A percentile compares a stretch with the other conserved stretches of the same genome.
Conservation (phyloP, 2,329 filamentous ascomycete genomes). For the Sporothrix euskadiensis region DNA sequence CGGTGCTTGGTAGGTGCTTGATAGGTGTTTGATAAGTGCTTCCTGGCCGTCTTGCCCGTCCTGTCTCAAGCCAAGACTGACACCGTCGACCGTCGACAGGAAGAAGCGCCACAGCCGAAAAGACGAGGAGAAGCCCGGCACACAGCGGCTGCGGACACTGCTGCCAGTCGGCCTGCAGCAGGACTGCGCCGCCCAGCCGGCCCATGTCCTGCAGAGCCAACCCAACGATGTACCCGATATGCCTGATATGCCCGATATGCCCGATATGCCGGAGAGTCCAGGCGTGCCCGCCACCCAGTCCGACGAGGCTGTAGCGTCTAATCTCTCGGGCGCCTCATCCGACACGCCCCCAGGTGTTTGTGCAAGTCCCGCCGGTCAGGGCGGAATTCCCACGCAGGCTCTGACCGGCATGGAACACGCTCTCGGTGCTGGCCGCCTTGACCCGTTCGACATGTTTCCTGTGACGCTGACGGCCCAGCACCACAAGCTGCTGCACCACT, state of each 20-base stretch:
- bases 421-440: constrained; percentile 36
- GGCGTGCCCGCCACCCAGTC: neutral
- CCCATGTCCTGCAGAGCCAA: neutral
- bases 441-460: constrained; percentile 43
- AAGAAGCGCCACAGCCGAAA: constrained; percentile 35
- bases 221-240: no score
- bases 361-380: constrained; percentile 6
- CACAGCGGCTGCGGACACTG: constrained; percentile 24
- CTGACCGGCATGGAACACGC: constrained; percentile 38
- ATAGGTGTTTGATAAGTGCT: no score
- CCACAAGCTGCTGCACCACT: constrained; percentile 43
- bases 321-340: neutral
- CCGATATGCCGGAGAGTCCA: neutral
- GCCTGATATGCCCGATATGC: neutral
- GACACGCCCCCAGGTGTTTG: constrained; percentile 3
- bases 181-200: neutral
- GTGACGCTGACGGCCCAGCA: constrained; percentile 40
- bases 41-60: neutral
- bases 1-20: no score
- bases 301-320: neutral
- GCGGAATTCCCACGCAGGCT: constrained; percentile 32
- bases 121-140: constrained; percentile 17
- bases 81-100: neutral
- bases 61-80: neutral
- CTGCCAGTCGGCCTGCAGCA: constrained; percentile 16